Percentiles rank a stretch among this genome's conserved stretches.
Evolutionary conservation across 495 filamentous ascomycete species (phyloP).

Genomic region (Neurospora sp.): DNA sequence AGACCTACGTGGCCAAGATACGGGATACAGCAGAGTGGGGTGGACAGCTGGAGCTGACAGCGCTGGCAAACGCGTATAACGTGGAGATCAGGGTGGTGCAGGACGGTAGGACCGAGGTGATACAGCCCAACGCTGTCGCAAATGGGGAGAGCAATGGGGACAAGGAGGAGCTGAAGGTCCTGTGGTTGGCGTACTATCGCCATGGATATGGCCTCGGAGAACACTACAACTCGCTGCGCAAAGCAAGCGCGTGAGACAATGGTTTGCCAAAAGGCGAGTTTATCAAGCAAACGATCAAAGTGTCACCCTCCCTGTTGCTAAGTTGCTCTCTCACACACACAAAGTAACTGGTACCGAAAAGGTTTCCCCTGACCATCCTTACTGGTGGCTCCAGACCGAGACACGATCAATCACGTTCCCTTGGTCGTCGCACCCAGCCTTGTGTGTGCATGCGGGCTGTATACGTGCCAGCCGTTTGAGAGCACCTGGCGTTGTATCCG

Average conservation of each 20-base stretch:
- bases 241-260: conserved; percentile 20
- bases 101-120: conserved; percentile 68
- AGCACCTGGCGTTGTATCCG: conserved; percentile 27
- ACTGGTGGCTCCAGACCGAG: conserved; percentile 35
- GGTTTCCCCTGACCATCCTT: not conserved
- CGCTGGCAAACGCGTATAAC: conserved; percentile 72
- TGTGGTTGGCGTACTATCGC: conserved; percentile 94
- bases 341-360: not conserved
- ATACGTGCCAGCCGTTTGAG: conserved; percentile 53
- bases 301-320: not conserved
- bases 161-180: conserved; percentile 25
- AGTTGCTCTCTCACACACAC: not conserved
- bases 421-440: conserved; percentile 30
- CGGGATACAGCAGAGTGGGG: conserved; percentile 93
- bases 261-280: not conserved
- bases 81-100: conserved; percentile 82
- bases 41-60: conserved; percentile 79
- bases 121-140: conserved; percentile 41
- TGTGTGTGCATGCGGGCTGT: conserved; percentile 60
- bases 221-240: conserved; percentile 87
- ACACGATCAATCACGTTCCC: conserved; percentile 54
- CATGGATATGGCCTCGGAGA: conserved; percentile 89
- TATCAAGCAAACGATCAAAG: not conserved
- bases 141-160: conserved; percentile 8
- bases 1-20: conserved; percentile 64